Evolutionary conservation across 371 early-diverging fungal genomes (phyloP).

Genomic region (Coemansia sp.): DNA sequence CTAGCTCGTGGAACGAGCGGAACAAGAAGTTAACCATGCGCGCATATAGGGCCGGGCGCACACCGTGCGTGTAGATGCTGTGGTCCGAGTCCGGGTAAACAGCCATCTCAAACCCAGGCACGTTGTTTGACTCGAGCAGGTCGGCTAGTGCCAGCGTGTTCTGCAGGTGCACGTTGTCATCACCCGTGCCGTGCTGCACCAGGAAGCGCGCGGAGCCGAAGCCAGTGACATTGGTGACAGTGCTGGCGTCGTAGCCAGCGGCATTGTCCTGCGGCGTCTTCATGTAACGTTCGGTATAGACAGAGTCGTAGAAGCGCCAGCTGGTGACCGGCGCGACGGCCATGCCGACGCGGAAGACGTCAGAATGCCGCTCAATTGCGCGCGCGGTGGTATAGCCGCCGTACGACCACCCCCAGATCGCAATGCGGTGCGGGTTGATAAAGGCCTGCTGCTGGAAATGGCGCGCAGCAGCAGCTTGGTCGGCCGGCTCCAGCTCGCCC

Average conservation of each 20-base stretch:
- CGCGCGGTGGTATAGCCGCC: conserved; percentile 92
- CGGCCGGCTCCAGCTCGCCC: conserved; percentile 80
- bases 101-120: conserved; percentile 78
- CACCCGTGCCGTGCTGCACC: conserved; percentile 90
- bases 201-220: conserved; percentile 78
- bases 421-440: conserved; percentile 77
- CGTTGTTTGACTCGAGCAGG: conserved; percentile 66
- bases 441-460: conserved; percentile 68
- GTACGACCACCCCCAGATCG: conserved; percentile 98
- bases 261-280: conserved; percentile 76
- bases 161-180: conserved; percentile 92
- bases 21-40: conserved; percentile 51
- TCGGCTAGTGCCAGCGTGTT: conserved; percentile 79
- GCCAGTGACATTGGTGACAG: conserved; percentile 78
- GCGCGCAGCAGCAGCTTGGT: conserved; percentile 82
- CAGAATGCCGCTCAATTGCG: conserved; percentile 79
- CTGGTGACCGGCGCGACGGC: conserved; percentile 97
- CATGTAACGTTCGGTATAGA: conserved; percentile 98
- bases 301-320: conserved; percentile 84
- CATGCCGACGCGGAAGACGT: conserved; percentile 81
- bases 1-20: conserved; percentile 51
- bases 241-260: conserved; percentile 75
- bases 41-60: conserved; percentile 62
- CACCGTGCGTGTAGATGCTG: conserved; percentile 69
- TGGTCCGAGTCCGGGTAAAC: conserved; percentile 92